A percentile compares a stretch with the other conserved stretches of the same genome.
phyloP scores from a whole-genome alignment of 495 filamentous ascomycete species.

The Hypomontagnella submonticulosa region DNA sequence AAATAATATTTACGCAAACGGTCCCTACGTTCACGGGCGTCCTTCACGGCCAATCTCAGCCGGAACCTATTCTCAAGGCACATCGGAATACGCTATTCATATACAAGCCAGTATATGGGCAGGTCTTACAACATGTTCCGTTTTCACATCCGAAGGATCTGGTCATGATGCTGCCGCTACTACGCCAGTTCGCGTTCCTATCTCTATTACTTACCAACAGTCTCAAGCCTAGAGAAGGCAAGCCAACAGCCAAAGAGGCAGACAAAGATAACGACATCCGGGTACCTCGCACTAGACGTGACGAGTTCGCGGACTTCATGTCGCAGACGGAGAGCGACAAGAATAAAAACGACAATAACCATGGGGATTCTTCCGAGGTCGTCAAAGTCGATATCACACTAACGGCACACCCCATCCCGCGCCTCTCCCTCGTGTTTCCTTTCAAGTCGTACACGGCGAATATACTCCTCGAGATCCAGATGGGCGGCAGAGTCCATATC shows the following conservation, averaged over 20 bases:
- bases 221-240: constrained; percentile 54
- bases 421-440: constrained; percentile 63
- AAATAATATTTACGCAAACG: constrained; percentile 51
- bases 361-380: background rate
- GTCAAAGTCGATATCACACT: constrained; percentile 62
- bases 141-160: constrained; percentile 91
- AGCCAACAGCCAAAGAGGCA: constrained; percentile 26
- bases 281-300: constrained; percentile 39
- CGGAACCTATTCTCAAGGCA: constrained; percentile 55
- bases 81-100: constrained; percentile 79
- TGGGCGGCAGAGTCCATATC: constrained; percentile 67
- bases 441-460: constrained; percentile 54
- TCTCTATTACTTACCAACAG: constrained; percentile 70
- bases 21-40: constrained; percentile 35
- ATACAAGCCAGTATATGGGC: constrained; percentile 74
- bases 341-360: too few relatives aligned
- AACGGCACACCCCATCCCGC: constrained; percentile 57
- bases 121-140: constrained; percentile 74
- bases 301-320: constrained; percentile 54
- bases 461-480: constrained; percentile 67
- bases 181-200: constrained; percentile 80
- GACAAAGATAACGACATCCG: constrained; percentile 12
- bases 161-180: constrained; percentile 75
- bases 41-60: constrained; percentile 42
- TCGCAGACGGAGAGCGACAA: background rate